phyloP scores from a whole-genome alignment of 2,329 filamentous ascomycete genomes.

The Talaromyces funiculosus region DNA sequence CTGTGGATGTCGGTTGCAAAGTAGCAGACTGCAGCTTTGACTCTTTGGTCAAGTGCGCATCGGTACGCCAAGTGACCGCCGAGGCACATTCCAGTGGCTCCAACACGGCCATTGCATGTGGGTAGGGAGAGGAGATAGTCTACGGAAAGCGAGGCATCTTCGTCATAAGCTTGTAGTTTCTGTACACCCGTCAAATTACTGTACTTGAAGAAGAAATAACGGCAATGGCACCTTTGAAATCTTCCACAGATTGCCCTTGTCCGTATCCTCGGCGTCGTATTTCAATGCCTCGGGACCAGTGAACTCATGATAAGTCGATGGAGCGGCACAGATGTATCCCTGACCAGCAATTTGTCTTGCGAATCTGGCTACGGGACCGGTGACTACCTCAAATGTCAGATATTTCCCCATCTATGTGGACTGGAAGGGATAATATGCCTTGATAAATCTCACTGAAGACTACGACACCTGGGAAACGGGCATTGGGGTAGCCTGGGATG shows the following conservation, averaged over 20 bases:
- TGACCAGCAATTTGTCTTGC: slow-evolving; percentile 86
- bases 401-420: not conserved
- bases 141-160: slow-evolving; percentile 63
- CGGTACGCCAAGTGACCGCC: slow-evolving; percentile 80
- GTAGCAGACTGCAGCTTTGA: slow-evolving; percentile 75
- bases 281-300: slow-evolving; percentile 74
- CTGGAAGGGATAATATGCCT: slow-evolving; percentile 49
- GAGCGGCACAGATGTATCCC: slow-evolving; percentile 87
- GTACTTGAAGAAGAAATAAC: not conserved
- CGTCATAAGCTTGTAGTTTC: slow-evolving; percentile 81
- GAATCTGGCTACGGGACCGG: slow-evolving; percentile 82
- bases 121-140: slow-evolving; percentile 64
- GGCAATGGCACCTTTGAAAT: slow-evolving; percentile 58
- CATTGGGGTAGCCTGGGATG: slow-evolving; percentile 78
- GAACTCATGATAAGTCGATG: slow-evolving; percentile 91
- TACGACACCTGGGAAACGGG: slow-evolving; percentile 81
- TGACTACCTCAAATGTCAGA: slow-evolving; percentile 53
- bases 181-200: slow-evolving; percentile 27
- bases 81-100: slow-evolving; percentile 83
- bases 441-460: slow-evolving; percentile 95
- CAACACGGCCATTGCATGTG: slow-evolving; percentile 76
- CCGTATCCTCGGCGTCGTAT: slow-evolving; percentile 83
- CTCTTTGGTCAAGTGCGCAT: slow-evolving; percentile 66
- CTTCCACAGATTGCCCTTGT: slow-evolving; percentile 82
- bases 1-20: slow-evolving; percentile 90